phyloP scores from a whole-genome alignment of 2,329 filamentous ascomycete species.

The Ophiosphaerella narmari region DNA sequence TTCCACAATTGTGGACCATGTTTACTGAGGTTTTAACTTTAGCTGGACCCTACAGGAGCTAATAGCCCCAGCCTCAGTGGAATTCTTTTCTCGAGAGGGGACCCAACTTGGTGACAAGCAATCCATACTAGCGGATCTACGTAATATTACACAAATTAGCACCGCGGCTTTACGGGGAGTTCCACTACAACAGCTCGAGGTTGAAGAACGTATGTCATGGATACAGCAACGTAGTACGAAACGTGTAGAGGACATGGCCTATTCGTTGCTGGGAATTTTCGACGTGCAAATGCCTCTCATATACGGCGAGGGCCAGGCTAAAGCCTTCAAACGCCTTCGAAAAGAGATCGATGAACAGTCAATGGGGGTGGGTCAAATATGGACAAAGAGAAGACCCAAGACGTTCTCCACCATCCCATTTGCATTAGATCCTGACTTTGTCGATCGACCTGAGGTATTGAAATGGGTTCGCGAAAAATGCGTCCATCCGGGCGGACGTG shows the following conservation, averaged over 20 bases:
- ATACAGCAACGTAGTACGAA: slow-evolving; percentile 4
- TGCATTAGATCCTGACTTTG: slow-evolving; percentile 31
- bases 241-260: slow-evolving; percentile 28
- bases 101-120: neutral
- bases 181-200: neutral
- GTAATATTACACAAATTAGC: neutral
- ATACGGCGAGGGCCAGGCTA: slow-evolving; percentile 2
- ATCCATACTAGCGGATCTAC: neutral
- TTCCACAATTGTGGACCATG: no score
- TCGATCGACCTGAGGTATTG: slow-evolving; percentile 28
- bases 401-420: slow-evolving; percentile 36
- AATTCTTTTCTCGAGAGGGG: neutral
- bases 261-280: slow-evolving; percentile 33
- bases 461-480: slow-evolving; percentile 35
- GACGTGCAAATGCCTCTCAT: slow-evolving; percentile 23
- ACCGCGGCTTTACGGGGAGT: neutral
- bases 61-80: neutral
- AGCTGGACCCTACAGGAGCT: neutral
- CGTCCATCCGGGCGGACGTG: slow-evolving; percentile 31
- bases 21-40: no score
- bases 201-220: slow-evolving; percentile 11
- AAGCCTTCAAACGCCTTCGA: slow-evolving; percentile 19
- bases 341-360: slow-evolving; percentile 10
- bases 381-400: slow-evolving; percentile 1
- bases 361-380: no score